Base-by-base conservation (phyloP, 164 flowering plant species). In the Liriodendron chinense region DNA sequence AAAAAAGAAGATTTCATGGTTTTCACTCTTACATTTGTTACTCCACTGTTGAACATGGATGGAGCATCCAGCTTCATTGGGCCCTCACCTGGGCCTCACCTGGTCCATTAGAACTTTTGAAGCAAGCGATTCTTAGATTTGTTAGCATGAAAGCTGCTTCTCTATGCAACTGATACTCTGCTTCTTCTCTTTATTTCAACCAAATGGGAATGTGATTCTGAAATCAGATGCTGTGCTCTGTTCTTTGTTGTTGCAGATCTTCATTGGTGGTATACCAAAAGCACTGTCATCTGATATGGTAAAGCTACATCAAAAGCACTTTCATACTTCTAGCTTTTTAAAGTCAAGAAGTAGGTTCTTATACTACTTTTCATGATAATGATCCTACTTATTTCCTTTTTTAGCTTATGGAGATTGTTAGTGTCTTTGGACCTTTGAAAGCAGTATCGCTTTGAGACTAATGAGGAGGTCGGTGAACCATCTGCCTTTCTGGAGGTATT, bases 401-500 rank as follows among this genome's bases (percentile, higher is more conserved):
- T 47, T 86, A 96, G 99, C 83, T 96, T 59, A 85, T 82, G 91
- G 97, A 90, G 85, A 92, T 96, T 79, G 94, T 80, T 59, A 77
- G 85, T 82, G 89, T 84, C 65, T 96, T 94, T 85, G 99, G 99
- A 75, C 79, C 85, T 72, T 78, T 96, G 80, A 92, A 87, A 80
- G 94, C 98, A 14, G n/a, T 96, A 66, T 81, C 92, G 78, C 48
- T 93, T 87, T 85, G 84, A 84, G 77, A 26, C 71, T 74, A 80
- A 82, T 70, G 80, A 81, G 66, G 86, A 85, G 80, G 72, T 73
- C 21, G 70, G 79, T 67, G 86, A 82, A 75, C 86, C 85, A 67
- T 83, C 82, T 78, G 99, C 97, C 65, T 94, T 91, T 81, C 80
- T 96, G 48, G 98, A 94, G 99, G 99, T 96, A 91, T 73, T 59